A percentile compares a stretch with the other conserved stretches of the same genome.
Evolutionary conservation across 306 rosid genomes (phyloP).

Genomic region (Vachellia pachyceras): DNA sequence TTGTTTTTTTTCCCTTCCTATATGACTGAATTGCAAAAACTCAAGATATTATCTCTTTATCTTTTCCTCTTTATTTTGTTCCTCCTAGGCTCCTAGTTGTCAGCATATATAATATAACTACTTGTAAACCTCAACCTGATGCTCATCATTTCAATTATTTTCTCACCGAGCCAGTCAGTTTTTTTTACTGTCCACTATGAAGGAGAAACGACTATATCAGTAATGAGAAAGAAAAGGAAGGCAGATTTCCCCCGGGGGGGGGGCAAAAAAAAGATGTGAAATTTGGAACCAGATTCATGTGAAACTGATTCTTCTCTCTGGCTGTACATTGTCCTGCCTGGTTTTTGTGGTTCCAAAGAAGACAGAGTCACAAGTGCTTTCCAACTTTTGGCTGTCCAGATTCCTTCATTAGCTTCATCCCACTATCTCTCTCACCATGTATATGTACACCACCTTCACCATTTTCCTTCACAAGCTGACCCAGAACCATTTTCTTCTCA

Average conservation of each 20-base stretch:
- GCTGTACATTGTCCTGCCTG: slow-evolving; percentile 41
- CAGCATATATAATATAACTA: neutral
- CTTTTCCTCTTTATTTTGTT: neutral
- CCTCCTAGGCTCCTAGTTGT: neutral
- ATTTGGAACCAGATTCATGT: slow-evolving; percentile 43
- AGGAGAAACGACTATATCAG: neutral
- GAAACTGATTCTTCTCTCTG: slow-evolving; percentile 43
- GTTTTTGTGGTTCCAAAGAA: slow-evolving; percentile 53
- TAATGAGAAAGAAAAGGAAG: neutral
- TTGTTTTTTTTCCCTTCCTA: slow-evolving; percentile 30
- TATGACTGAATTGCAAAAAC: neutral
- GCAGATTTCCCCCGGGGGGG: no score
- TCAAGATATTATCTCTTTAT: neutral
- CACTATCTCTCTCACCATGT: no score
- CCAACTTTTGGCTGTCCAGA: slow-evolving; percentile 38
- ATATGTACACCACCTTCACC: no score
- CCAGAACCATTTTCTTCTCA: no score
- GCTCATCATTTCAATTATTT: neutral
- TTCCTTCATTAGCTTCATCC: slow-evolving; percentile 43
- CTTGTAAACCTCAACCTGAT: neutral
- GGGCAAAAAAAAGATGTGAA: no score
- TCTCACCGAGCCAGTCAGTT: neutral
- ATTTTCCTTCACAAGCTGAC: no score
- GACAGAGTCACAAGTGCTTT: slow-evolving; percentile 47
- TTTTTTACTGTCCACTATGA: no score